phyloP scores from a whole-genome alignment of 176 grass and related monocot species.

The Oryza nivara region DNA sequence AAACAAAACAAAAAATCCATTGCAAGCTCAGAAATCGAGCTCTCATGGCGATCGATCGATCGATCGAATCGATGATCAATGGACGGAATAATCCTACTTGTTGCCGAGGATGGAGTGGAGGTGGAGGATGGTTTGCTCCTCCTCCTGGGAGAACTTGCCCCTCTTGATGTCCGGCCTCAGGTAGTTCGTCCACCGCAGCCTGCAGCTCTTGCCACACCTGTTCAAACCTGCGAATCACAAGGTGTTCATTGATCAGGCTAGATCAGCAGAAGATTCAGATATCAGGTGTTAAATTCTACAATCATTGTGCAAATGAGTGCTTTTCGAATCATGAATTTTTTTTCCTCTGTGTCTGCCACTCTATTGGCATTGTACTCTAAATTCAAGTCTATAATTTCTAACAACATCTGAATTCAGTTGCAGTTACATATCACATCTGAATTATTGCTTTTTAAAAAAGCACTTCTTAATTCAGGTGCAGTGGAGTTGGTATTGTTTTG shows the following conservation, averaged over 20 bases:
- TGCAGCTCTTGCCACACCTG: slow-evolving; percentile 86
- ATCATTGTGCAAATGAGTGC: neutral
- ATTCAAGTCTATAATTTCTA: neutral
- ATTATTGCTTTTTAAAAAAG: neutral
- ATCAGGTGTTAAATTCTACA: neutral
- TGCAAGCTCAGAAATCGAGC: neutral
- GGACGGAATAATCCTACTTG: slow-evolving; percentile 46
- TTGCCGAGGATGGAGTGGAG: slow-evolving; percentile 81
- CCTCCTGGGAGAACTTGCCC: slow-evolving; percentile 76
- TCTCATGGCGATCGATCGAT: neutral
- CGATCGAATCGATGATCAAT: neutral
- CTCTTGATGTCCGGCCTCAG: slow-evolving; percentile 86
- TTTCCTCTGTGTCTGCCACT: neutral
- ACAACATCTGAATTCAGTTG: neutral
- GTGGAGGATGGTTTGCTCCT: slow-evolving; percentile 80
- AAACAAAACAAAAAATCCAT: neutral
- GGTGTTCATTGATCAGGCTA: neutral
- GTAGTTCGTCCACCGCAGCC: slow-evolving; percentile 93
- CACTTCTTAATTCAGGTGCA: no score
- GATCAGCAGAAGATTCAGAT: neutral
- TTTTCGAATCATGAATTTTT: neutral
- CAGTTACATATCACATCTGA: neutral
- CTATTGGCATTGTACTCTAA: neutral
- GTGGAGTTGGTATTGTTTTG: neutral
- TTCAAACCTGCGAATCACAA: slow-evolving; percentile 62